Evolutionary conservation across 768 basidiomycete genomes (phyloP), one percentile per base, ranked within the genome.

Genomic region (Daedaleopsis nitida): DNA sequence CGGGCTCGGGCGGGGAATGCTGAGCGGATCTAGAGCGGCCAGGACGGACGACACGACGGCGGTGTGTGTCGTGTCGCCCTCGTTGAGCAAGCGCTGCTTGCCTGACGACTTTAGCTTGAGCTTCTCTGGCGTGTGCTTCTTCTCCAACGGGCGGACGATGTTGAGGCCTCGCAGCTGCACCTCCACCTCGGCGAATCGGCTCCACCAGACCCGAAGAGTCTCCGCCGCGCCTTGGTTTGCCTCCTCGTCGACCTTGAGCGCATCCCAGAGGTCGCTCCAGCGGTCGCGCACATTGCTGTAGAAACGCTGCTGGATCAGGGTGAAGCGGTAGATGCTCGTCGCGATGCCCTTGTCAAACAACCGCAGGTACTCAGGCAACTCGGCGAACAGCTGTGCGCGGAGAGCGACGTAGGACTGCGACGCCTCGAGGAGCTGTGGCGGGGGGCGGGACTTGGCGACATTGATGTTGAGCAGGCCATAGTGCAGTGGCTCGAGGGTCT

Each of bases 181-280:
- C 63, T 87, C 86, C 42, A 91, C 87, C 43, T 89, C 88, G 13
- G 70, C 77, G 84, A 86, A 93, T 16, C 92, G 76, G 42, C 77
- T 76, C 69, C 79, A 77, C 91, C 92, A 94, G 11, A 92, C 88
- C 0, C 78, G 78, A 27, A 86, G 68, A 21, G 92, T 93, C 77
- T 92, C 91, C 10, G 79, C 81, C 6, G 81, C 80, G 8, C 85
- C 87, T 0, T 81, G 85, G 62, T 87, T 87, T 66, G 70, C 69
- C 62, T 77, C 77, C 52, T 70, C 72, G 37, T 72, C 74, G 14
- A 72, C 71, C 52, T 74, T 71, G 47, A 75, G 67, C 21, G 76
- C 89, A 61, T 92, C 89, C 92, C 92, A 94, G n/a, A 94, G 74
- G n/a, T 86, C 86, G 1, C 78, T 81, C 92, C 92, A 94, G 32